These are phyloP conservation scores for Dryas integrifolia DNA, from an alignment of 331 rosid species.

Conservation along the genomic window DNA sequence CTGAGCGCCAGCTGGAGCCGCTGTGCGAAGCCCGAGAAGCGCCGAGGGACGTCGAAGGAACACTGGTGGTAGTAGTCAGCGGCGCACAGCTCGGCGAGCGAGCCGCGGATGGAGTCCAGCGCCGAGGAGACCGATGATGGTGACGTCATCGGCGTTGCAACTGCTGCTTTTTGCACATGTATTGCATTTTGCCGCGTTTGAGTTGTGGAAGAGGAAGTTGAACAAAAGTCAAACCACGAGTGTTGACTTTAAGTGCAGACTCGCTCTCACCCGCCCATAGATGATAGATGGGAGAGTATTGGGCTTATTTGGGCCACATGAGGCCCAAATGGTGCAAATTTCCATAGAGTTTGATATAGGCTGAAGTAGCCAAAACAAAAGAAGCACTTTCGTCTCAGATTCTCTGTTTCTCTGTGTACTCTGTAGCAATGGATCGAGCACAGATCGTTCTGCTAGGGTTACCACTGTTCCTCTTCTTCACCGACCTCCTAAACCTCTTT, in stretches of 20 bases:
- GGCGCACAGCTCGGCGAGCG: constrained; percentile 31
- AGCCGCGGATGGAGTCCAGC: constrained; percentile 31
- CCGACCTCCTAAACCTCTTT: constrained; percentile 54
- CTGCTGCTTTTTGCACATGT: neutral
- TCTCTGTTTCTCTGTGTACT: neutral
- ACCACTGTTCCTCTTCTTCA: constrained; percentile 58
- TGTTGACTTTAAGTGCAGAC: neutral
- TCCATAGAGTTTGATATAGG: neutral
- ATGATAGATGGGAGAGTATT: too few species aligned
- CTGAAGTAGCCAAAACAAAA: neutral
- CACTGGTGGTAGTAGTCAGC: neutral
- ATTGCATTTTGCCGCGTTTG: constrained; percentile 9
- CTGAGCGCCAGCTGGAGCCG: constrained; percentile 35
- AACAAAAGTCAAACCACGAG: neutral
- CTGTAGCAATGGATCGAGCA: constrained; percentile 55
- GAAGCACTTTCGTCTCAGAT: neutral
- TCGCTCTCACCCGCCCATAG: too few species aligned
- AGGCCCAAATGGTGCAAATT: neutral
- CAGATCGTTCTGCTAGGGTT: constrained; percentile 56
- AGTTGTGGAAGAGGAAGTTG: neutral
- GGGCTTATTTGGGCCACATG: neutral
- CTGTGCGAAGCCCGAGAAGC: constrained; percentile 37
- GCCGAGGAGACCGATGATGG: constrained; percentile 6
- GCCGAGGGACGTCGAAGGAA: constrained; percentile 31
- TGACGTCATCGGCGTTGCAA: constrained; percentile 26